Evolutionary conservation across 2,329 filamentous ascomycete species (phyloP), one percentile per base, ranked within the genome.

Genomic region (Hypoxylon sp.): DNA sequence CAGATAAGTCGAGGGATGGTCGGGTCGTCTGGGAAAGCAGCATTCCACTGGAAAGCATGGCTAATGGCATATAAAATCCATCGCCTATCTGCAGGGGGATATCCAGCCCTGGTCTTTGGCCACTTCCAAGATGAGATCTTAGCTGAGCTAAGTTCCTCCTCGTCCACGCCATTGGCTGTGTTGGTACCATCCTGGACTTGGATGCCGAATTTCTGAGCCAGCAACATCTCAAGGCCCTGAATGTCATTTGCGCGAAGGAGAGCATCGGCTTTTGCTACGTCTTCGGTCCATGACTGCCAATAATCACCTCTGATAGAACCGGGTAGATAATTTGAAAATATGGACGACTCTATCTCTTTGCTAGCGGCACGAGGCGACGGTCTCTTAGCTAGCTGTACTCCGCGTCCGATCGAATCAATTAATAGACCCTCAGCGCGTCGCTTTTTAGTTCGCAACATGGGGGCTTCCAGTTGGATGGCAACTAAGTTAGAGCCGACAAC

Each of bases 371-470:
- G 31, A 22, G 63, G 22, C 68, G 82, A 81, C 5, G 76, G 58
- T 17, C 81, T 72, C 70, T 82, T 81, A 3, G 81, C 74, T 10
- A 80, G 79, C 1, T 83, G 74, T 4, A 87, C 81, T 2, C 91
- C 91, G 66, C 90, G 90, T 1, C 91, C 91, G 60, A 95, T 88
- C 0, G 92, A 91, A 76, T 95, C 91, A 35, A 92, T 91, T 27
- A 95, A 81, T 6, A 92, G 82, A 7, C 91, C 90, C 57, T 88
- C 85, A 0, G 83, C 81, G 42, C 86, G 86, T 40, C 86, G 83
- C 78, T 88, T 86, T 69, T 84, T 86, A 65, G 83, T 83, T n/a
- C 86, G 83, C 50, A 80, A 82, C 73, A 85, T 85, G 1, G 88
- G 89, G 1, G 86, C 85, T 74, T 91, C 88, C n/a, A 91, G 81